Base-by-base conservation (phyloP, 257 asterid species). In the Linderniella brevidens region DNA sequence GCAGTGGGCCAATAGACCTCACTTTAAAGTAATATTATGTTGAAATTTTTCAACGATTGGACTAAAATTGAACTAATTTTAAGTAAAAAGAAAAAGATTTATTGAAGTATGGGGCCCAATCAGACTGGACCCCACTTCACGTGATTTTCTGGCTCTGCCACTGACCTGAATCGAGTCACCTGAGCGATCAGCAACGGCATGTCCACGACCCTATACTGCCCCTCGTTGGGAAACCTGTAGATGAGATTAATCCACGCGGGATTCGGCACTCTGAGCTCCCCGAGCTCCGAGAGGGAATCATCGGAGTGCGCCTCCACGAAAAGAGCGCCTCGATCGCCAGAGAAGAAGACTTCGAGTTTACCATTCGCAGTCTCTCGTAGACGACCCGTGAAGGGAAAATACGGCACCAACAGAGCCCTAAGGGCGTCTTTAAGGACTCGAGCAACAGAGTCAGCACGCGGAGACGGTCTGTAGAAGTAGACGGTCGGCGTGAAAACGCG, bases 141-240 rank as follows among this genome's bases (percentile, higher is more conserved):
- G n/a, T n/a, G n/a, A n/a, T n/a, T n/a, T n/a, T n/a, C n/a, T n/a
- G n/a, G n/a, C n/a, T n/a, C n/a, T n/a, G n/a, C n/a, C n/a, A n/a
- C n/a, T n/a, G n/a, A 79, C 3, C 64, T 58, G 56, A 82, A 86
- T 37, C 19, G 71, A 11, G 94, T 86, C 25, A 82, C 79, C 54
- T 86, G 97, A 17, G 87, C 93, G 52, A 86, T 79, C 11, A 86
- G 39, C 75, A 79, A 57, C n/a, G 94, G 94, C 94, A 79, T 86
- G 73, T 75, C 63, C 9, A 82, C 58, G n/a, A 79, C 84, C 57
- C 79, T 70, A 61, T 73, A 86, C 56, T 70, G 75, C 47, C 73
- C 82, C 64, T 86, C 96, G 50, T 71, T 13, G 13, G 84, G 86
- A 49, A 79, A 79, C 19, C 49, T 50, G 66, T 79, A 71, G 49